Base-by-base conservation (phyloP, 169 alveolate species). In the Babesia gibsoni region DNA sequence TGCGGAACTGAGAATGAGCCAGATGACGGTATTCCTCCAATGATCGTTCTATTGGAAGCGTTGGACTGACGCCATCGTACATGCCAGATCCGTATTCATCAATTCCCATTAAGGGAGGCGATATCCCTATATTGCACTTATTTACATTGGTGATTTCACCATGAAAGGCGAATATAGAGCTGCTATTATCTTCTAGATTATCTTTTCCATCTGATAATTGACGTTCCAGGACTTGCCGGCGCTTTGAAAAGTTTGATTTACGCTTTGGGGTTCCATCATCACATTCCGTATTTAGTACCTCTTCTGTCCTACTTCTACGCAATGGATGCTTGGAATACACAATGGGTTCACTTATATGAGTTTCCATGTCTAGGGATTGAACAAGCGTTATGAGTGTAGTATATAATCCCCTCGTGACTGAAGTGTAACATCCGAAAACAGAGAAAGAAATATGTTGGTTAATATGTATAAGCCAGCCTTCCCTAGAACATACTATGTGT, bases 11-110 rank as follows among this genome's bases (percentile, higher is more conserved):
- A 10, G 72, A 42, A 9, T 45, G 72, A 3, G 72, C 72, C 18
- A 61, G 43, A n/a, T 61, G 72, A 35, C 59, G 57, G 72, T 61
- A 61, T 2, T 61, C 72, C 33, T 45, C 9, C n/a, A 39, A 12
- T 12, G 3, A 14, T 12, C 16, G 16, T 25, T 61, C 72, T 27
- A 0, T 16, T 45, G 29, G 46, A 10, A 49, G 56, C 25, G 10
- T 59, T 20, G 42, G 57, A 16, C 9, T n/a, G 57, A 18, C 30
- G n/a, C 41, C 30, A 3, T 59, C 57, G 59, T 3, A 3, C 22
- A 6, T 7, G 52, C 52, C 52, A 14, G 49, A 0, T 10, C 52
- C 41, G 39, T 39, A 36, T 10, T n/a, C 16, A 29, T 25, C 25
- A 14, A 5, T 35, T 3, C 9, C 23, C 58, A 61, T n/a, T 58